These are phyloP conservation scores for Penicillium sp. DNA, from an alignment of 2,329 filamentous ascomycete genomes.

Conservation along the genomic window DNA sequence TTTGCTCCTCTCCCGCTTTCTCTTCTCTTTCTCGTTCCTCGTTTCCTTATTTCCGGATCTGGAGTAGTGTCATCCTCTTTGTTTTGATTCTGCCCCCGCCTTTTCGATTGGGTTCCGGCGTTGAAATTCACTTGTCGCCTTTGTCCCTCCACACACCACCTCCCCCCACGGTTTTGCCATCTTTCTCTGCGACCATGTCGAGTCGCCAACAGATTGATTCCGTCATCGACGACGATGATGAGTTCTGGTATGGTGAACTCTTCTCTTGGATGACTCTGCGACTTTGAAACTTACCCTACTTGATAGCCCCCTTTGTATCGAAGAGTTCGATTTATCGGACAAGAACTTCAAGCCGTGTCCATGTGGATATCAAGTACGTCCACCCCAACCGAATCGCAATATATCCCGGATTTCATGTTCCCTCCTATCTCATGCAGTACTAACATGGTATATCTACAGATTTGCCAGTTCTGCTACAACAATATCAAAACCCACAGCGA, in stretches of 20 bases:
- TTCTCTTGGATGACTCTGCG: neutral
- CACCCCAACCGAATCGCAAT: neutral
- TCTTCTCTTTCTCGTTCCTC: slow-evolving; percentile 30
- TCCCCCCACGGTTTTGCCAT: slow-evolving; percentile 25
- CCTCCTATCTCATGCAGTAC: neutral
- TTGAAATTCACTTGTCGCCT: slow-evolving; percentile 30
- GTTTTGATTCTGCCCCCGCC: slow-evolving; percentile 17
- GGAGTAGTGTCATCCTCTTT: slow-evolving; percentile 21
- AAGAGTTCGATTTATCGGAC: slow-evolving; percentile 97
- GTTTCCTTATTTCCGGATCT: slow-evolving; percentile 22
- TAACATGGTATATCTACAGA: slow-evolving; percentile 56
- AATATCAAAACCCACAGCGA: slow-evolving; percentile 95
- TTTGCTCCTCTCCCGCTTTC: slow-evolving; percentile 17
- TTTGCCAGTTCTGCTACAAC: slow-evolving; percentile 99
- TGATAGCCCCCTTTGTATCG: slow-evolving; percentile 89
- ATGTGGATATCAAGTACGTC: slow-evolving; percentile 90
- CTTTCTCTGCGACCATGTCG: slow-evolving; percentile 43
- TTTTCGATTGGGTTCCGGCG: slow-evolving; percentile 25
- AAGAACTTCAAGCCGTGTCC: slow-evolving; percentile 96
- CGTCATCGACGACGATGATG: slow-evolving; percentile 56
- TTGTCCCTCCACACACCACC: no score
- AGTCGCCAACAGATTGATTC: slow-evolving; percentile 51
- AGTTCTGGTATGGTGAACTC: slow-evolving; percentile 46
- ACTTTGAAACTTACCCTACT: slow-evolving; percentile 26
- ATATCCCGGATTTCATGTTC: no score